phyloP scores from a whole-genome alignment of 257 asterid genomes.

The Eustoma russellianum region DNA sequence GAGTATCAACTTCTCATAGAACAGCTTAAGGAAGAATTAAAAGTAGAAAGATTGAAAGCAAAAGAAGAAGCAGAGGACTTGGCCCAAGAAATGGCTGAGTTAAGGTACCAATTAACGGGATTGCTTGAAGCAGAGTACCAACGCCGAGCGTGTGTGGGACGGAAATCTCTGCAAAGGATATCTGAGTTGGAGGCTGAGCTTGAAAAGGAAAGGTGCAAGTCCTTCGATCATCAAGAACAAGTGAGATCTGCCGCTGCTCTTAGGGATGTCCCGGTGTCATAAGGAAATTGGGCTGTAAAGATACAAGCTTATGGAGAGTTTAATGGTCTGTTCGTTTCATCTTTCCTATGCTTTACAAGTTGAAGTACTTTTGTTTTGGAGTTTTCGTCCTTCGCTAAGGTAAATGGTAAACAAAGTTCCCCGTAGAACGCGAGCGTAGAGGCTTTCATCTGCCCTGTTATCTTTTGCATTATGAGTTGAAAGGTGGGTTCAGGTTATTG shows the following conservation, averaged over 20 bases:
- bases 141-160: slow-evolving; percentile 79
- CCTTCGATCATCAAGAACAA: slow-evolving; percentile 26
- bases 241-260: slow-evolving; percentile 8
- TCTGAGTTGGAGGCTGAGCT: slow-evolving; percentile 85
- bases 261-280: not conserved
- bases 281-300: not conserved
- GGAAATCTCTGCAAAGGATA: slow-evolving; percentile 71
- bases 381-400: too few species aligned
- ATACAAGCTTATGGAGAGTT: too few species aligned
- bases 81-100: slow-evolving; percentile 97
- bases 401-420: too few species aligned
- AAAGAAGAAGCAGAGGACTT: slow-evolving; percentile 92
- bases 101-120: slow-evolving; percentile 67
- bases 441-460: too few species aligned
- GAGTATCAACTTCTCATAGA: slow-evolving; percentile 48
- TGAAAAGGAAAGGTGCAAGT: slow-evolving; percentile 43
- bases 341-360: too few species aligned
- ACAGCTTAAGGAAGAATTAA: slow-evolving; percentile 68
- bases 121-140: slow-evolving; percentile 80
- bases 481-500: too few species aligned
- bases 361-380: too few species aligned
- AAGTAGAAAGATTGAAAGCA: slow-evolving; percentile 57
- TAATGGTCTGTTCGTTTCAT: too few species aligned
- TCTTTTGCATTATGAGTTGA: too few species aligned
- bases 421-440: too few species aligned